phyloP scores from a whole-genome alignment of 2,329 filamentous ascomycete species.

The Calonectria montana region DNA sequence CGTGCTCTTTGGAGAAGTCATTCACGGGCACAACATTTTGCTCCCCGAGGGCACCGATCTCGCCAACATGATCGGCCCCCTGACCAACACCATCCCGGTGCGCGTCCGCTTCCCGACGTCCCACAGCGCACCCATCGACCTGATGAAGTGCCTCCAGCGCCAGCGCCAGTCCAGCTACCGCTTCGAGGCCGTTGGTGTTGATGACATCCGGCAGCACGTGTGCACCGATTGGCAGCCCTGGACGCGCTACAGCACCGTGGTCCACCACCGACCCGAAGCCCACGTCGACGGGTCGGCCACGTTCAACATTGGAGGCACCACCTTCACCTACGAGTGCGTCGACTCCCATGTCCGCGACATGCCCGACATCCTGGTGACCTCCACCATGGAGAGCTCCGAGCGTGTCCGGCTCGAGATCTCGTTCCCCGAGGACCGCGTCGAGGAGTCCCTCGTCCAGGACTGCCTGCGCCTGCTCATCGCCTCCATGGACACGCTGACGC shows the following conservation, averaged over 20 bases:
- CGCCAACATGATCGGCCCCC: slow-evolving; percentile 59
- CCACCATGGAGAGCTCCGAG: slow-evolving; percentile 50
- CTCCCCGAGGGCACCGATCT: slow-evolving; percentile 67
- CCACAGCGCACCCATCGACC: slow-evolving; percentile 58
- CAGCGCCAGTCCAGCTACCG: slow-evolving; percentile 61
- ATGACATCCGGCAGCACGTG: slow-evolving; percentile 60
- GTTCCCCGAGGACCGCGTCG: slow-evolving; percentile 59
- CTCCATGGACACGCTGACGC: slow-evolving; percentile 59
- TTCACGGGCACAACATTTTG: slow-evolving; percentile 59
- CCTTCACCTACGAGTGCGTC: slow-evolving; percentile 57
- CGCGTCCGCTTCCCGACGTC: slow-evolving; percentile 58
- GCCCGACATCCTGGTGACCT: slow-evolving; percentile 59
- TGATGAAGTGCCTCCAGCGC: slow-evolving; percentile 60
- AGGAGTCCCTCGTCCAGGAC: slow-evolving; percentile 54
- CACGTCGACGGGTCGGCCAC: slow-evolving; percentile 51
- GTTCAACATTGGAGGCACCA: slow-evolving; percentile 57
- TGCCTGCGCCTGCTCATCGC: slow-evolving; percentile 59
- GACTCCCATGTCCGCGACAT: slow-evolving; percentile 55
- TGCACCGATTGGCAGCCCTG: slow-evolving; percentile 67
- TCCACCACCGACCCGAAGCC: slow-evolving; percentile 58
- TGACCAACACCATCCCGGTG: slow-evolving; percentile 60
- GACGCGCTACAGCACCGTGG: slow-evolving; percentile 65
- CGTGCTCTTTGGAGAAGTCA: slow-evolving; percentile 66
- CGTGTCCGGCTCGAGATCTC: slow-evolving; percentile 56
- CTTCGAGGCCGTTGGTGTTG: slow-evolving; percentile 62